These are phyloP conservation scores for Paxillus involutus DNA, from an alignment of 768 basidiomycete genomes.

Conservation along the genomic window DNA sequence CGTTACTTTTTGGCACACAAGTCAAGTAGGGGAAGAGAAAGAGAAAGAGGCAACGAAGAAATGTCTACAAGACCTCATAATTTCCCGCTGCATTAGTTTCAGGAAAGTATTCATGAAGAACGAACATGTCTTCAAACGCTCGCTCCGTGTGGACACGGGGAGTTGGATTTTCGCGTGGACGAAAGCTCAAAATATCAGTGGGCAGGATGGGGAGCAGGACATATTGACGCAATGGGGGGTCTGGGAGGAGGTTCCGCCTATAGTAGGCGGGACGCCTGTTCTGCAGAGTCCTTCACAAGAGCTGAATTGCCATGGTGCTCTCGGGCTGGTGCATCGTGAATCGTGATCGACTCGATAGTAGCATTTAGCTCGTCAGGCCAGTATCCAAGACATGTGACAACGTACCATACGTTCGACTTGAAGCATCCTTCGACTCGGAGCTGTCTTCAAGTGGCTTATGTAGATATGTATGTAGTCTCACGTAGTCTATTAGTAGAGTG, in stretches of 20 bases:
- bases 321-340: too few relatives aligned
- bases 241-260: slow-evolving; percentile 5
- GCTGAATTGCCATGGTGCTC: too few relatives aligned
- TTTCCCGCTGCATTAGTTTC: slow-evolving; percentile 21
- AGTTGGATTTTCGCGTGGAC: slow-evolving; percentile 9
- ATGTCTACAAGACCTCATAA: slow-evolving; percentile 16
- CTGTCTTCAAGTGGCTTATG: too few relatives aligned
- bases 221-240: slow-evolving; percentile 19
- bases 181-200: slow-evolving; percentile 3
- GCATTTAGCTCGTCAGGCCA: too few relatives aligned
- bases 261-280: too few relatives aligned
- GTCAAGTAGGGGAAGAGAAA: neutral
- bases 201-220: slow-evolving; percentile 11
- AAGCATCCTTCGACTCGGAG: too few relatives aligned
- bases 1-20: slow-evolving; percentile 10
- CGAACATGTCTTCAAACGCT: slow-evolving; percentile 14
- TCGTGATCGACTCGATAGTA: too few relatives aligned
- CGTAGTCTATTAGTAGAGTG: too few relatives aligned
- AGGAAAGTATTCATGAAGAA: slow-evolving; percentile 6
- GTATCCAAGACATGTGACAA: too few relatives aligned
- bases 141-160: slow-evolving; percentile 13
- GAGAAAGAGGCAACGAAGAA: neutral
- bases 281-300: too few relatives aligned
- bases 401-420: too few relatives aligned
- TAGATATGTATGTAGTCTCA: too few relatives aligned